These are phyloP conservation scores for Cladobotryum mycophilum DNA, from an alignment of 2,329 filamentous ascomycete genomes.

Conservation along the genomic window DNA sequence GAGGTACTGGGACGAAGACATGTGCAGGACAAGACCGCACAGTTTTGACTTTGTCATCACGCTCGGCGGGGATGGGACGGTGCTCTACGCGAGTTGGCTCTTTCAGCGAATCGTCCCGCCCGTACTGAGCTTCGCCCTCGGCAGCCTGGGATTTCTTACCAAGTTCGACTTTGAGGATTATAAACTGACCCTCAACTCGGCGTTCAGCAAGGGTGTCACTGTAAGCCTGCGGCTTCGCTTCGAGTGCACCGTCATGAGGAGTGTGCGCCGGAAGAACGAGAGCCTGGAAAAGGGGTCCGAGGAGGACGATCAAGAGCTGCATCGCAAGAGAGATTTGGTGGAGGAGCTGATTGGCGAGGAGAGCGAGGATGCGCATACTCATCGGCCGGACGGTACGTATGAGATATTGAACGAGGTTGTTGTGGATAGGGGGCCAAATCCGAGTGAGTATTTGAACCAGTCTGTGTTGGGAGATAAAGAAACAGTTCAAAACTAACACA, in stretches of 20 bases:
- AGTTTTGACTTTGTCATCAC: slow-evolving; percentile 92
- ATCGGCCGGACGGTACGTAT: slow-evolving; percentile 74
- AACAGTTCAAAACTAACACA: neutral
- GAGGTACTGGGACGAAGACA: slow-evolving; percentile 74
- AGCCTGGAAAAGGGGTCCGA: slow-evolving; percentile 17
- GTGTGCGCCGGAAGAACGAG: slow-evolving; percentile 42
- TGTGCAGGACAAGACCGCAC: slow-evolving; percentile 73
- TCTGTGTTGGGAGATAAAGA: neutral
- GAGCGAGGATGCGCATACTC: slow-evolving; percentile 75
- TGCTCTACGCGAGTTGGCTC: slow-evolving; percentile 92
- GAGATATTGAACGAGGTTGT: slow-evolving; percentile 98
- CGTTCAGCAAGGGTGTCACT: slow-evolving; percentile 77
- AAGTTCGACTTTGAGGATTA: slow-evolving; percentile 89
- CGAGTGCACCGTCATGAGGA: slow-evolving; percentile 89
- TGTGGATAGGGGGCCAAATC: slow-evolving; percentile 86
- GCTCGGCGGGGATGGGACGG: slow-evolving; percentile 91
- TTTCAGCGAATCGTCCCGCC: slow-evolving; percentile 95
- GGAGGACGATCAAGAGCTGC: slow-evolving; percentile 33
- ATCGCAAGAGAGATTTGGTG: slow-evolving; percentile 60
- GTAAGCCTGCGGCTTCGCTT: slow-evolving; percentile 84
- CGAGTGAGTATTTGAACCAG: slow-evolving; percentile 53
- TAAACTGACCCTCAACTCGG: slow-evolving; percentile 58
- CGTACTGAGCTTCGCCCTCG: slow-evolving; percentile 83
- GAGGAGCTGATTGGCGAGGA: slow-evolving; percentile 88
- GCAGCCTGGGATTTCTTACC: slow-evolving; percentile 89